Conservation (phyloP, 148 eudicot genomes). For the Cornus florida region DNA sequence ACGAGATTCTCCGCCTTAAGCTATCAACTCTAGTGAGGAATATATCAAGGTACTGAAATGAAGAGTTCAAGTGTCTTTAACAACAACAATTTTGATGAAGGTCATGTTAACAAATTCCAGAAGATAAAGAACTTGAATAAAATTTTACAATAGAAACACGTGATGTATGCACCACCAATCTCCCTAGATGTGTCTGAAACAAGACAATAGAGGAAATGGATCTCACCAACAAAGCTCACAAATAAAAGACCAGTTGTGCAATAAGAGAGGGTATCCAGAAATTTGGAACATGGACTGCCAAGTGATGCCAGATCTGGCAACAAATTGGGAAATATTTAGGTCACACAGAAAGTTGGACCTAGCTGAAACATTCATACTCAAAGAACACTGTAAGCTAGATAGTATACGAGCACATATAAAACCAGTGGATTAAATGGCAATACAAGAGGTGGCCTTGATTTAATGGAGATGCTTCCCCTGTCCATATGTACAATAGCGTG, state of each 20-base stretch:
- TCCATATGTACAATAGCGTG: no score
- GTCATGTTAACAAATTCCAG: neutral
- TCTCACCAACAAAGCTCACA: neutral
- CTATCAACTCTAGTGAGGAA: constrained; percentile 92
- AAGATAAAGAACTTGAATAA: constrained; percentile 3
- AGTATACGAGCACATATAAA: neutral
- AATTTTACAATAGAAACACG: neutral
- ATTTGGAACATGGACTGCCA: neutral
- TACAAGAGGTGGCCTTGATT: no score
- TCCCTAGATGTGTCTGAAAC: neutral
- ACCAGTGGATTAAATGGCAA: neutral
- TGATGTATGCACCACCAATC: neutral
- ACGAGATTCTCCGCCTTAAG: constrained; percentile 74
- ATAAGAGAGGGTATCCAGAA: neutral
- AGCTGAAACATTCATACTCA: no score
- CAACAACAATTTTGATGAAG: neutral
- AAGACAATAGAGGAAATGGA: neutral
- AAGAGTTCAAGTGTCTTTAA: neutral
- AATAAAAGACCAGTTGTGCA: neutral
- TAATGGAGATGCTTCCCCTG: neutral
- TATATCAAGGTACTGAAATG: constrained; percentile 78
- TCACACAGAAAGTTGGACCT: no score
- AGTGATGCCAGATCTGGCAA: neutral
- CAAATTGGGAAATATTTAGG: neutral
- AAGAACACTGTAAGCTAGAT: no score